Base-by-base conservation (phyloP, 23 red algal genomes). In the Gracilaria domingensis region DNA sequence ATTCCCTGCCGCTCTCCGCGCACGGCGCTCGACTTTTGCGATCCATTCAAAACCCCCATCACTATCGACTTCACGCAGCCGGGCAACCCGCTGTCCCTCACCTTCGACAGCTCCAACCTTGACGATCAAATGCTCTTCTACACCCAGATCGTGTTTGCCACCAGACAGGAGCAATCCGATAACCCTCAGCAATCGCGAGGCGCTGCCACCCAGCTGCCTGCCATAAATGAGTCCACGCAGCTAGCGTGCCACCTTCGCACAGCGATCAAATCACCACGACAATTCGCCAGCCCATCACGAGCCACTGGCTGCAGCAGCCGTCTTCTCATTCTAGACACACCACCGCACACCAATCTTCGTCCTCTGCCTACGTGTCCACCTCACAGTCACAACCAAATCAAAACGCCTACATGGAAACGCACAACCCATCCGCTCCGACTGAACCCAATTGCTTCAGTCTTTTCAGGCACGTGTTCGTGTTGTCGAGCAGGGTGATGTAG, bases 401-500 rank as follows among this genome's bases (percentile, higher is more conserved):
- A 0, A 35, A 37, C 38, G 4, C 30, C 35, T 23, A 3, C 67
- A 4, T 44, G 20, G 3, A 23, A 0, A 2, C 67, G 7, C 11
- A 73, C 1, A 35, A 37, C 18, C 51, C 51, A 55, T 55, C 51
- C 35, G 35, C 9, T 1, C 34, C 34, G n/a, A n/a, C n/a, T n/a
- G 97, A 26, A 81, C 48, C 23, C 91, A 96, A 45, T 80, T 99
- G 3, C 42, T 96, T n/a, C 92, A 94, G 29, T 88, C 85, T 16
- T 99, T 99, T 49, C 74, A 83, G 23, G 83, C 97, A 12, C 87
- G 93, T 28, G n/a, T n/a, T n/a, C n/a, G n/a, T n/a, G 66, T 99
- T 29, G 80, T 99, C 38, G 93, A 99, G 37, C 93, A 90, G 8
- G 97, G 97, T 23, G 97, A 96, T 76, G 76, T 95, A 7, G 93